A percentile compares a stretch with the other conserved stretches of the same genome.
Evolutionary conservation across 2,329 filamentous ascomycete species (phyloP).

Genomic region (Exophiala phaeomuriformis): DNA sequence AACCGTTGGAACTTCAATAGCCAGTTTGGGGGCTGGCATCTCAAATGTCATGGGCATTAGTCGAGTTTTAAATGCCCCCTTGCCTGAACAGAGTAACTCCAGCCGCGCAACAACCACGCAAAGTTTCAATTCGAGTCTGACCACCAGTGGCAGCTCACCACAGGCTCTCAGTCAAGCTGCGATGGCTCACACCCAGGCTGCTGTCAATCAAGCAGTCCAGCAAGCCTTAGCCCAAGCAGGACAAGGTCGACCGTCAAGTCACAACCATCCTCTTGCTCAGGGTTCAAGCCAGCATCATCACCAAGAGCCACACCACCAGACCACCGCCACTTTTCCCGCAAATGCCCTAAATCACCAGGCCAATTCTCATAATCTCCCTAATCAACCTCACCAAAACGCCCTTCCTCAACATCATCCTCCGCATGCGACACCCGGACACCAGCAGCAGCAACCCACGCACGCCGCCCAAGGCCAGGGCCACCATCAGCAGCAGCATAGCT

Average conservation of each 20-base stretch:
- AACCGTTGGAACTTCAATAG: slow-evolving; percentile 19
- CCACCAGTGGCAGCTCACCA: slow-evolving; percentile 2
- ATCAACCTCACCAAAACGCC: neutral
- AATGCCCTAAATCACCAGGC: neutral
- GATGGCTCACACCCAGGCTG: slow-evolving; percentile 8
- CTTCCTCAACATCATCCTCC: neutral
- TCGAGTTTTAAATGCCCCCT: slow-evolving; percentile 8
- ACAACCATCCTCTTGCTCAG: neutral
- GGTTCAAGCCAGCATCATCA: neutral
- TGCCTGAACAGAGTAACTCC: slow-evolving; percentile 3
- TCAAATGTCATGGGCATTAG: slow-evolving; percentile 21
- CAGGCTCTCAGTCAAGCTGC: slow-evolving; percentile 9
- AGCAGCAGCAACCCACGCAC: slow-evolving; percentile 12
- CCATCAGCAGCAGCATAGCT: slow-evolving; percentile 7
- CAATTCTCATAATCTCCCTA: neutral
- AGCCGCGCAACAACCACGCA: slow-evolving; percentile 2
- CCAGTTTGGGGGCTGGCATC: slow-evolving; percentile 20
- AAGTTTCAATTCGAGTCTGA: slow-evolving; percentile 9
- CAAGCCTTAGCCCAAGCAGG: slow-evolving; percentile 9
- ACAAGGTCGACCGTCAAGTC: neutral
- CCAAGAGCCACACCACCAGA: neutral
- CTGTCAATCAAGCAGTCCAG: slow-evolving; percentile 11
- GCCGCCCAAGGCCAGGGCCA: neutral
- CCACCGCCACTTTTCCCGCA: neutral
- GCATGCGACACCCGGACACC: neutral